Conservation (phyloP, 2,329 filamentous ascomycete species). For the Apiospora saccharicola region DNA sequence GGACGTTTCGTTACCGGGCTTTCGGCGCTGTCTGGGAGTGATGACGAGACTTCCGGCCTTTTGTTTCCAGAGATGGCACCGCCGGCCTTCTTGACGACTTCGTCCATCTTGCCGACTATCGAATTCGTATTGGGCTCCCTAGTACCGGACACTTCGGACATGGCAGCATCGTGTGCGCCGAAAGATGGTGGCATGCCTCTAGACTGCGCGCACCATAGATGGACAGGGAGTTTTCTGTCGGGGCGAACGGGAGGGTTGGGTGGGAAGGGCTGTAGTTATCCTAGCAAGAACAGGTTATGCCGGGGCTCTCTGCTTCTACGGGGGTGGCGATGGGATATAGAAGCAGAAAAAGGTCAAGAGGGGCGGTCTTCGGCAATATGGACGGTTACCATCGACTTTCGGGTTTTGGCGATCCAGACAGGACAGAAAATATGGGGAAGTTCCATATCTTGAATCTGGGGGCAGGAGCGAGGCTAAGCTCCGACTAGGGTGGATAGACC, state of each 20-base stretch:
- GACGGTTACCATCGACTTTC: constrained; percentile 21
- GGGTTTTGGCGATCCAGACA: constrained; percentile 3
- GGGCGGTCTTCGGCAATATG: constrained; percentile 20
- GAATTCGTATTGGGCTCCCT: constrained; percentile 43
- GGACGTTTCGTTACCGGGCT: constrained; percentile 59
- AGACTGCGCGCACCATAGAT: constrained; percentile 3
- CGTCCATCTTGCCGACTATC: constrained; percentile 38
- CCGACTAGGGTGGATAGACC: not conserved
- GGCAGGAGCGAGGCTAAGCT: constrained; percentile 12
- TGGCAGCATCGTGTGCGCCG: constrained; percentile 62
- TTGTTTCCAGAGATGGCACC: constrained; percentile 37
- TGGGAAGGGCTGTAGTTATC: too few relatives aligned
- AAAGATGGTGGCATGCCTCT: constrained; percentile 62
- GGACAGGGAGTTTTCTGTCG: not conserved
- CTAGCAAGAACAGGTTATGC: not conserved
- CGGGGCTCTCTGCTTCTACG: not conserved
- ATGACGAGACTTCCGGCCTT: constrained; percentile 48
- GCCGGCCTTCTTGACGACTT: constrained; percentile 37
- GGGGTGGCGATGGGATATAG: not conserved
- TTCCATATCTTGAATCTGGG: constrained; percentile 7
- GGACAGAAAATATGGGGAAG: constrained; percentile 18
- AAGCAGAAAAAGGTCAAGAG: constrained; percentile 9
- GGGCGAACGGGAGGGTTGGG: not conserved
- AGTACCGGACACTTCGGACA: constrained; percentile 58
- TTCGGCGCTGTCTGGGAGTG: constrained; percentile 56